Evolutionary conservation across 1,139 yeast species (phyloP).

Genomic region (Saccharomyces hybrid): DNA sequence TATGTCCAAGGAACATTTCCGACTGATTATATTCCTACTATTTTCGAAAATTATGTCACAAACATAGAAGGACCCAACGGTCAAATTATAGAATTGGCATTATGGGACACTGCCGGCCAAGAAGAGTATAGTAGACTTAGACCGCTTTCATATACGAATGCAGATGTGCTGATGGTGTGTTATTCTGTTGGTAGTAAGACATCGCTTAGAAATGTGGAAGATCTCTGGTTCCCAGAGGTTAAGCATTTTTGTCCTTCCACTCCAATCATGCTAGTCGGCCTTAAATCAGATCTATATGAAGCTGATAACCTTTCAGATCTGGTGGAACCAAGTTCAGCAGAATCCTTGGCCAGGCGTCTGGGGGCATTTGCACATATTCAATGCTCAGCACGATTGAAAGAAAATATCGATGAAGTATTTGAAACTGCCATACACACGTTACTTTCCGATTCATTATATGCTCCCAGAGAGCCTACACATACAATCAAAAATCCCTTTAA

Average conservation of each 20-base stretch:
- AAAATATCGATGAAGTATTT: constrained; percentile 61
- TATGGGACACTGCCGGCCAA: constrained; percentile 95
- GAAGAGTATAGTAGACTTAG: constrained; percentile 83
- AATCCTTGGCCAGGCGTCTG: constrained; percentile 49
- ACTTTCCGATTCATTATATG: constrained; percentile 11
- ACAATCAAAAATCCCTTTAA: constrained; percentile 12
- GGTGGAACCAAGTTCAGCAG: constrained; percentile 18
- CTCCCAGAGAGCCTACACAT: constrained; percentile 5
- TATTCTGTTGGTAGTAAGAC: constrained; percentile 60
- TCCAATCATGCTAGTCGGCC: constrained; percentile 70
- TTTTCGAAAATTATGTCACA: constrained; percentile 77
- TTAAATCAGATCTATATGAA: constrained; percentile 58
- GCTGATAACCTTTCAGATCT: constrained; percentile 13
- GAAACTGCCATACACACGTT: constrained; percentile 34
- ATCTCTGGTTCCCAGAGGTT: constrained; percentile 84
- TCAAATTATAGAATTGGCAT: constrained; percentile 53
- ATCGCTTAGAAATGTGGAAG: constrained; percentile 65
- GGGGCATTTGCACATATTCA: constrained; percentile 74
- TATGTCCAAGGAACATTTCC: constrained; percentile 78
- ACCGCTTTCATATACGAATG: constrained; percentile 78
- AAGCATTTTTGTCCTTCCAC: constrained; percentile 73
- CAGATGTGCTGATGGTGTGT: constrained; percentile 65
- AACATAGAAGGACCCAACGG: constrained; percentile 47
- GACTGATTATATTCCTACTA: constrained; percentile 71
- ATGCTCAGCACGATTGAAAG: constrained; percentile 68